Conservation (phyloP, 129 eudicot genomes). For the Daucus carota region DNA sequence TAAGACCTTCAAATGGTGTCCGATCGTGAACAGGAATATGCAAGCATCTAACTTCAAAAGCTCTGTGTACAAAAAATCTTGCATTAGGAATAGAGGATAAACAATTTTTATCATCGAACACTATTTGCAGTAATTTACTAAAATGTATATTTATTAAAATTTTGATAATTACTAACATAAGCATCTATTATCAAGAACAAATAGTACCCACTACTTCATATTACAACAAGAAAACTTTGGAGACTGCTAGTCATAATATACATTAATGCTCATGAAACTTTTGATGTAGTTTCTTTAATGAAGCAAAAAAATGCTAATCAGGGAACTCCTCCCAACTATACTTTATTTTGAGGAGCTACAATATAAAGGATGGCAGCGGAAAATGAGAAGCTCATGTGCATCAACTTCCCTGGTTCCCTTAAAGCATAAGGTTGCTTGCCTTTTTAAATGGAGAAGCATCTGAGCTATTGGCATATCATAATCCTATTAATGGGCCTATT, state of each 20-base stretch:
- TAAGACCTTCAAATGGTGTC: conserved; percentile 52
- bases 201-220: background rate
- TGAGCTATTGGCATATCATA: background rate
- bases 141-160: background rate
- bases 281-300: background rate
- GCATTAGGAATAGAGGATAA: conserved; percentile 10
- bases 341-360: background rate
- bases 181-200: background rate
- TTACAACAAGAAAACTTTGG: background rate
- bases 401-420: background rate
- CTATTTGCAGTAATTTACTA: background rate
- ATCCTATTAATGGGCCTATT: background rate
- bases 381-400: background rate
- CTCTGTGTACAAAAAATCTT: conserved; percentile 22
- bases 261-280: background rate
- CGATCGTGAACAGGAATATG: conserved; percentile 58
- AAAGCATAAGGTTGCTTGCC: background rate
- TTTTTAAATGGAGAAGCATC: background rate
- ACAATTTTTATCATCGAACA: background rate
- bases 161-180: background rate
- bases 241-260: background rate
- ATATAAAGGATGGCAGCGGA: no score
- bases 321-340: background rate
- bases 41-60: conserved; percentile 56
- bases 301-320: background rate